Base-by-base conservation (phyloP, 306 rosid species). In the Glycine soja region DNA sequence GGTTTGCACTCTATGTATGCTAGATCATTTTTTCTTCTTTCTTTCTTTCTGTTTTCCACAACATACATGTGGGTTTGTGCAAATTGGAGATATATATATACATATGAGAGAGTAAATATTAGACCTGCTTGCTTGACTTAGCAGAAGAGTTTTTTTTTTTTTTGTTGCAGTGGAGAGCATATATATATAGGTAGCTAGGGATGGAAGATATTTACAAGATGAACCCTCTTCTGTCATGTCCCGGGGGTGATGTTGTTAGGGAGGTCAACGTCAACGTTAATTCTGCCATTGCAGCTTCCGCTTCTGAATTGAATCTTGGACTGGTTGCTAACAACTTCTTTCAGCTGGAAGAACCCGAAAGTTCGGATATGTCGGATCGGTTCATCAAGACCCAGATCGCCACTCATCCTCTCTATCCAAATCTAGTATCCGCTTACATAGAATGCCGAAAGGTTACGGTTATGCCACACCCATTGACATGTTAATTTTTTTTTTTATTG, bases 341-440 rank as follows among this genome's bases (percentile, higher is more conserved):
- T 24, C 30, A 24, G 4, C 84, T 62, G 15, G 58, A 82, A 72
- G 47, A 61, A 19, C 74, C 74, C 48, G 83, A 84, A 68, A 64
- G 0, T 12, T 63, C 76, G 8, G 71, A 76, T 13, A 81, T 86
- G 74, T 74, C 88, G 72, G 91, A 90, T 82, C 87, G 54, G 45
- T 6, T 78, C 19, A 62, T 91, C 69, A 94, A 94, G 82, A 59
- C 83, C 78, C 97, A 88, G 89, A 94, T 94, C 76, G 88, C 89
- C 51, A 83, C 70, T 78, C 98, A 94, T 15, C 98, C 98, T 73
- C 89, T 86, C 58, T 92, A 86, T 79, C 88, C 94, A 19, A 84
- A 88, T 80, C 84, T 94, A 61, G 58, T 92, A 3, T 85, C 93
- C 75, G 97, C 97, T 13, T 90, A 85, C 80, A 73, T 92, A 10